A percentile compares a stretch with the other conserved stretches of the same genome.
phyloP scores from a whole-genome alignment of 1,139 yeast genomes.

The Saccharomyces hybrid region DNA sequence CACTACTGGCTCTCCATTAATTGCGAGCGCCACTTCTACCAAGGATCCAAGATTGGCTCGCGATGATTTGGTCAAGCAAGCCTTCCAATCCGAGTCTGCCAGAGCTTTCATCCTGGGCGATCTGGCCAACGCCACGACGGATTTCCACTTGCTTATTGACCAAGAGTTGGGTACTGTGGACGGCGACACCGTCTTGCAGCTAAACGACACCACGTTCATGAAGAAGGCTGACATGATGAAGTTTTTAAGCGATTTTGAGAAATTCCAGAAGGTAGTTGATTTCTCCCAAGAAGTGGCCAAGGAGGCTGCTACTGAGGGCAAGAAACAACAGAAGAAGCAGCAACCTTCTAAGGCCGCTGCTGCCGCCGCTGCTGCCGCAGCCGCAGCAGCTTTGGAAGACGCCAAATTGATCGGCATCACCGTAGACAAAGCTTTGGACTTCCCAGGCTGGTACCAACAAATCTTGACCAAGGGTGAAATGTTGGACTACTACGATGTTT shows the following conservation, averaged over 20 bases:
- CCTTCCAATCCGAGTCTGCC: constrained; percentile 51
- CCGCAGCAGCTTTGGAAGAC: constrained; percentile 48
- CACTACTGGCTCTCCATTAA: constrained; percentile 54
- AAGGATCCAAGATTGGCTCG: constrained; percentile 87
- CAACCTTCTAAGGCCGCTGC: constrained; percentile 35
- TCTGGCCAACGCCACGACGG: constrained; percentile 47
- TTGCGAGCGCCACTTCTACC: constrained; percentile 61
- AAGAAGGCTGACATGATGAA: constrained; percentile 48
- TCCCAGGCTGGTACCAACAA: constrained; percentile 97
- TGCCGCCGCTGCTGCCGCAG: not conserved
- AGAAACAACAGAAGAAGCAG: constrained; percentile 11
- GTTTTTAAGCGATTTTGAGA: constrained; percentile 43
- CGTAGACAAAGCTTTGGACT: constrained; percentile 83
- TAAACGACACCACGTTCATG: constrained; percentile 51
- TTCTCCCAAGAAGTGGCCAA: constrained; percentile 36
- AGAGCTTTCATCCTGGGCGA: constrained; percentile 62
- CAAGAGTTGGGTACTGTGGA: constrained; percentile 40
- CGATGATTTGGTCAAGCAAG: constrained; percentile 64
- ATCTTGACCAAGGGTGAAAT: constrained; percentile 93
- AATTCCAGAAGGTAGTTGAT: constrained; percentile 48
- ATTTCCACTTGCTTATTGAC: constrained; percentile 63
- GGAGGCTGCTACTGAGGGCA: constrained; percentile 23
- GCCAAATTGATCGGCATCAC: constrained; percentile 95
- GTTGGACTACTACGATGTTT: constrained; percentile 96
- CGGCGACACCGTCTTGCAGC: constrained; percentile 39